A percentile compares a stretch with the other conserved stretches of the same genome.
Evolutionary conservation across 257 asterid species (phyloP).

Genomic region (Osmanthus fragrans): DNA sequence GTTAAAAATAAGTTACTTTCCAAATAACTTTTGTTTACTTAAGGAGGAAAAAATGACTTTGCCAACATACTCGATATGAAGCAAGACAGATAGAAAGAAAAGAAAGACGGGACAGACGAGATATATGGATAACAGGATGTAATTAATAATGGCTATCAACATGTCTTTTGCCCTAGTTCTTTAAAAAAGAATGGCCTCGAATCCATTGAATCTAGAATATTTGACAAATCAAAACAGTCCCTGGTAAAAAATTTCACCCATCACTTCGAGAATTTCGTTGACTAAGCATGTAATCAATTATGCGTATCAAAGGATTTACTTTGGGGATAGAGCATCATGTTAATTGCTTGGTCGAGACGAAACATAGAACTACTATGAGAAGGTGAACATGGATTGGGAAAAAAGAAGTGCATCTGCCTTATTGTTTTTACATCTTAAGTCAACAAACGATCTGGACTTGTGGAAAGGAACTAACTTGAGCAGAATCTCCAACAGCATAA

Average conservation of each 20-base stretch:
- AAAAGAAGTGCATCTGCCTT: neutral
- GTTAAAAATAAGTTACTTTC: no score
- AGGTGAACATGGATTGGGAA: slow-evolving; percentile 7
- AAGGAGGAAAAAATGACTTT: no score
- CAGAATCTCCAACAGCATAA: slow-evolving; percentile 76
- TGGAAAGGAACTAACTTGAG: slow-evolving; percentile 55
- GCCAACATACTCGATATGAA: neutral
- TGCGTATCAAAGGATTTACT: neutral
- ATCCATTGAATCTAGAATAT: no score
- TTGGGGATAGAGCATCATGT: neutral
- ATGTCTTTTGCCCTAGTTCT: neutral
- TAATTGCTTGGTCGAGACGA: neutral
- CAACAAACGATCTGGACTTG: slow-evolving; percentile 2
- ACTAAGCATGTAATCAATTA: neutral
- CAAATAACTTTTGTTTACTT: no score
- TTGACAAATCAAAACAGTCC: neutral
- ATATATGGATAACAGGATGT: neutral
- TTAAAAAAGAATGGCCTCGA: neutral
- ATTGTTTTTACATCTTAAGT: neutral
- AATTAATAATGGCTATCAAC: neutral
- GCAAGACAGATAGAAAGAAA: neutral
- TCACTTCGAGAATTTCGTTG: neutral
- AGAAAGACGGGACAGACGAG: neutral
- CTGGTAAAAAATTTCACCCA: neutral
- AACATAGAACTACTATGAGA: neutral